Evolutionary conservation across 176 grass and related monocot genomes (phyloP), one percentile per base, ranked within the genome.

Genomic region (Elaeis guineensis): DNA sequence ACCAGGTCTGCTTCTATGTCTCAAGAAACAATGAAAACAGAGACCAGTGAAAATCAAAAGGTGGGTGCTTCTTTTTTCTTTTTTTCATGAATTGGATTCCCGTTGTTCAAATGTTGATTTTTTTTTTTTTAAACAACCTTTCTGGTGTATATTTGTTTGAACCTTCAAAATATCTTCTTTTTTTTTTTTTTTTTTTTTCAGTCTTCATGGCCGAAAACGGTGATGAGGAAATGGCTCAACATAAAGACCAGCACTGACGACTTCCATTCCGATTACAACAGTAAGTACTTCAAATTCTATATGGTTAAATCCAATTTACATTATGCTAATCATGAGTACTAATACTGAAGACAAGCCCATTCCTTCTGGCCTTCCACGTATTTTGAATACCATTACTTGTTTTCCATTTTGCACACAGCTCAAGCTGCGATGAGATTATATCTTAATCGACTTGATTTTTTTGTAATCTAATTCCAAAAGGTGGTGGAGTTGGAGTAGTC

Each of bases 201-300:
- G 92, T 75, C 87, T 21, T 88, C 92, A 2, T 97, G 92, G 92
- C 87, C 92, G 12, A 91, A 85, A 57, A 75, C 72, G 6, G 72
- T 80, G 55, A 50, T 97, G 58, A 74, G 72, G 75, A 97, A 70
- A 78, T 97, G 87, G 92, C 66, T 97, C 62, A 88, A 88, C 70
- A 72, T 85, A 18, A 80, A 60, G 61, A 75, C 60, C 32, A 44
- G 35, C 35, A 11, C 9, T 44, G 30, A 57, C 1, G 78, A 80
- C 32, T 83, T 83, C 64, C 76, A 80, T 59, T 88, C 84, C 4
- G 87, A 91, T n/a, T 70, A 60, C 71, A 69, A 64, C 68, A 49
- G 83, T 87, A 59, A 90, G 35, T 44, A 44, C 2, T 30, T 30
- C 28, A 30, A 30, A 30, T 30, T 30, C 28, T 30, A 4, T 30